Conservation (phyloP, 2,329 filamentous ascomycete genomes). For the Chaetomiaceae sp. region DNA sequence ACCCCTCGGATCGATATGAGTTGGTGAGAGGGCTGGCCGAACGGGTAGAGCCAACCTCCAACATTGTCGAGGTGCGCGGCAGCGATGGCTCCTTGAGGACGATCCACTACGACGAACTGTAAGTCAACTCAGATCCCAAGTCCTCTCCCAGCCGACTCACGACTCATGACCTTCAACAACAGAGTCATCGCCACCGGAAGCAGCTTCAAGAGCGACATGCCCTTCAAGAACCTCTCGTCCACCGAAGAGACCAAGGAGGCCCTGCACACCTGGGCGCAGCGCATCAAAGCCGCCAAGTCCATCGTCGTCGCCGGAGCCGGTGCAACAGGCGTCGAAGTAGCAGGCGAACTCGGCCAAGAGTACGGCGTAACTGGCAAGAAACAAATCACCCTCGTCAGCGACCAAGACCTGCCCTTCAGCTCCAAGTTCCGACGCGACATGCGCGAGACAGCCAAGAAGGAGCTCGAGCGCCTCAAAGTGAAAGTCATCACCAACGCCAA, state of each 20-base stretch:
- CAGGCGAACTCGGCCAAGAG: constrained; percentile 47
- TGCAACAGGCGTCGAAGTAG: constrained; percentile 46
- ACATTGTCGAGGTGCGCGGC: constrained; percentile 40
- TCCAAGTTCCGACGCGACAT: constrained; percentile 33
- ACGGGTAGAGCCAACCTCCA: constrained; percentile 38
- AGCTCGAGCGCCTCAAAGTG: constrained; percentile 43
- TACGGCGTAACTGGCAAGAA: constrained; percentile 43
- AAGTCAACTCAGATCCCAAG: background rate
- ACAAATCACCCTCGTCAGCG: constrained; percentile 42
- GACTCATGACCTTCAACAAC: background rate
- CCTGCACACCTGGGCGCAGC: constrained; percentile 34
- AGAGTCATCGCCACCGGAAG: constrained; percentile 51
- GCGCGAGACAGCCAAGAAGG: constrained; percentile 35
- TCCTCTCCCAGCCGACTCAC: too few relatives aligned
- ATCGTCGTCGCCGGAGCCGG: constrained; percentile 52
- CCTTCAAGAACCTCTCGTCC: constrained; percentile 46
- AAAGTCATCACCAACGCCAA: constrained; percentile 38
- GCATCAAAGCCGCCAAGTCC: constrained; percentile 40
- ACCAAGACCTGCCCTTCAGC: constrained; percentile 37
- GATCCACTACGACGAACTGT: constrained; percentile 47
- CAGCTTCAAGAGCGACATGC: constrained; percentile 39
- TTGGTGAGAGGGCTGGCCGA: constrained; percentile 48
- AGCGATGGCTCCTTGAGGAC: constrained; percentile 33
- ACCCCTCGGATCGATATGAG: constrained; percentile 45
- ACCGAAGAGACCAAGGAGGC: constrained; percentile 40